A percentile compares a stretch with the other conserved stretches of the same genome.
These are phyloP conservation scores for Pyrenula aspistea DNA, from an alignment of 495 filamentous ascomycete species.

Conservation along the genomic window DNA sequence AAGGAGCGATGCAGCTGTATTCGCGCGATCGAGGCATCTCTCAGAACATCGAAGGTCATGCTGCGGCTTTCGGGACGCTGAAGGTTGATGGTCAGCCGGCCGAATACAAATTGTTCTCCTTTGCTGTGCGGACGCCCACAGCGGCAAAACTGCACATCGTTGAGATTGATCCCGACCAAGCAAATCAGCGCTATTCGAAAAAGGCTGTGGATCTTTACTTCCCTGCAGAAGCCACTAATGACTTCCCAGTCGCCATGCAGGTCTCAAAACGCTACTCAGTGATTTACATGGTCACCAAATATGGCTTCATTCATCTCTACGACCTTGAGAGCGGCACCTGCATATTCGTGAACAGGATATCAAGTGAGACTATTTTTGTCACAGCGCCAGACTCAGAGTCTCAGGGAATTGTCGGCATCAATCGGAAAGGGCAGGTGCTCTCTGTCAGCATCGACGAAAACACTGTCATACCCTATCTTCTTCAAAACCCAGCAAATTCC, in stretches of 20 bases:
- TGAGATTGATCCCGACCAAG: slow-evolving; percentile 85
- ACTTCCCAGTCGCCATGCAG: slow-evolving; percentile 98
- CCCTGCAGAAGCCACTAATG: slow-evolving; percentile 83
- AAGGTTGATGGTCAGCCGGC: slow-evolving; percentile 76
- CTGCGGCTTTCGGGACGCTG: slow-evolving; percentile 85
- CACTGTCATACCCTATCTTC: slow-evolving; percentile 82
- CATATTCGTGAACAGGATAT: slow-evolving; percentile 99
- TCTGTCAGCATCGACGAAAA: slow-evolving; percentile 85
- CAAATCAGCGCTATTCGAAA: slow-evolving; percentile 81
- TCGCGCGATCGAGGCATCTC: slow-evolving; percentile 92
- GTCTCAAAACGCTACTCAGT: slow-evolving; percentile 90
- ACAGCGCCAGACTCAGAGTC: slow-evolving; percentile 76
- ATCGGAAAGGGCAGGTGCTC: slow-evolving; percentile 92
- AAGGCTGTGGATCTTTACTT: slow-evolving; percentile 97
- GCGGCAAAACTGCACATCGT: slow-evolving; percentile 97
- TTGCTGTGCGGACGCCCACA: slow-evolving; percentile 75
- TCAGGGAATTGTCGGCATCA: slow-evolving; percentile 84
- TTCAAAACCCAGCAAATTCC: slow-evolving; percentile 87
- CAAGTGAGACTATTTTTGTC: slow-evolving; percentile 96
- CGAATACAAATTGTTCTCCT: slow-evolving; percentile 93
- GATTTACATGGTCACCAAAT: slow-evolving; percentile 96
- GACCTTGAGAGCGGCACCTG: slow-evolving; percentile 94
- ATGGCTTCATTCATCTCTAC: slow-evolving; percentile 97
- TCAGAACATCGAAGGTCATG: slow-evolving; percentile 95
- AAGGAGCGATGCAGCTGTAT: slow-evolving; percentile 93